Base-by-base conservation (phyloP, 306 rosid genomes). In the Cercis canadensis region DNA sequence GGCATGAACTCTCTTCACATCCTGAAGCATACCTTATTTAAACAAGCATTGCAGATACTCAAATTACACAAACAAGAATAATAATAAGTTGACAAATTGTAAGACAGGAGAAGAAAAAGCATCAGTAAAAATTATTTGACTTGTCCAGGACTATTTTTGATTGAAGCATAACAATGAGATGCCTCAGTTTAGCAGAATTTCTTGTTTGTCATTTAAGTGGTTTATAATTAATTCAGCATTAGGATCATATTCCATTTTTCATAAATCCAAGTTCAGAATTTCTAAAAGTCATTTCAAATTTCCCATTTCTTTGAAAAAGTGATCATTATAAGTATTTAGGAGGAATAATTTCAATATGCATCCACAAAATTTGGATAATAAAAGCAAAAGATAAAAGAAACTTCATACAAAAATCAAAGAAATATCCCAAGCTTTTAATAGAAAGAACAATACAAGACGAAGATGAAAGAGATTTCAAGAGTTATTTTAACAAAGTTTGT, bases 1-100 rank as follows among this genome's bases (percentile, higher is more conserved):
- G 84, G 88, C 98, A 94, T 7, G 97, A 89, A 76, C 98, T 94
- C 75, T 94, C 98, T 66, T 89, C 97, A 59, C 86, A 84, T 72
- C 94, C 96, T 81, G 84, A 81, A 72, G 97, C 89, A 84, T 78
- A 81, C 67, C 98, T 93, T 82, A 72, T 80, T 57, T 12, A 81
- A 56, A 74, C 46, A 79, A 65, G 76, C 37, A 83, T 11, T 69
- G 46, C 55, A 82, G 61, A 75, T 32, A 59, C 63, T 64, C 77
- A 82, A 67, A 79, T 67, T 80, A 78, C 52, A 60, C 40, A 55
- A 49, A 72, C 62, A 67, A 70, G 47, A 79, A 8, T 34, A 44
- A 8, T 34, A 44, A 51, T 67, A 18, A 52, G 51, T 74, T 52
- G 54, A 69, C 34, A 61, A 62, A n/a, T 40, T 21, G 65, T 47